phyloP scores from a whole-genome alignment of 2,329 filamentous ascomycete species.

The Claviceps sp. region DNA sequence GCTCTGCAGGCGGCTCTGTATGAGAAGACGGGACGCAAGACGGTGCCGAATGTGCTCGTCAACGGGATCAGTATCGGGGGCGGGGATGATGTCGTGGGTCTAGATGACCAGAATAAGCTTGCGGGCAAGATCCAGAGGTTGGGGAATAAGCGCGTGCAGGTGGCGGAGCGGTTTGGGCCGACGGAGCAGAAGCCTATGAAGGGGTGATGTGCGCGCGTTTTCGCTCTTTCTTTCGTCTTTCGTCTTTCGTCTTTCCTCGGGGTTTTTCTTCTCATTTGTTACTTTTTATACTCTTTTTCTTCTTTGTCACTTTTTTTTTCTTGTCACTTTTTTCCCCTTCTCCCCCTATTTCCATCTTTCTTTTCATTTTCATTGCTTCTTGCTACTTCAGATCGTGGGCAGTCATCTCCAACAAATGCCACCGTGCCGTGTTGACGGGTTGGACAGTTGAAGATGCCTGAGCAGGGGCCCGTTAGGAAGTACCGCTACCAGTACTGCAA shows the following conservation, averaged over 20 bases:
- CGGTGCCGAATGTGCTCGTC: slow-evolving; percentile 85
- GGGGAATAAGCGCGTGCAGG: slow-evolving; percentile 51
- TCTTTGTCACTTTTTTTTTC: no score
- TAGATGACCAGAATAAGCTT: slow-evolving; percentile 55
- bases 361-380: background rate
- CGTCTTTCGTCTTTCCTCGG: background rate
- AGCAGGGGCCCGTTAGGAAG: no score
- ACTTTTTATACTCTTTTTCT: background rate
- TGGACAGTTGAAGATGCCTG: no score
- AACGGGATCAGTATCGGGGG: slow-evolving; percentile 83
- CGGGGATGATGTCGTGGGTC: slow-evolving; percentile 66
- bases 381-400: no score
- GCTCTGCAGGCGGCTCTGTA: slow-evolving; percentile 59
- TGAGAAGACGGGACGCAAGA: slow-evolving; percentile 64
- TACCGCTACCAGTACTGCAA: no score
- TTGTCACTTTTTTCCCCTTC: background rate
- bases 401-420: no score
- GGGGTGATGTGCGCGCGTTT: background rate
- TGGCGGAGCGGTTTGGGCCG: slow-evolving; percentile 32
- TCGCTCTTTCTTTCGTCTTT: background rate
- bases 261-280: background rate
- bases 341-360: background rate
- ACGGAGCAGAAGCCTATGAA: slow-evolving; percentile 4
- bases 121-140: slow-evolving; percentile 58
- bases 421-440: no score